Base-by-base conservation (phyloP, 2,329 filamentous ascomycete species). In the Colletotrichum gigasporum region DNA sequence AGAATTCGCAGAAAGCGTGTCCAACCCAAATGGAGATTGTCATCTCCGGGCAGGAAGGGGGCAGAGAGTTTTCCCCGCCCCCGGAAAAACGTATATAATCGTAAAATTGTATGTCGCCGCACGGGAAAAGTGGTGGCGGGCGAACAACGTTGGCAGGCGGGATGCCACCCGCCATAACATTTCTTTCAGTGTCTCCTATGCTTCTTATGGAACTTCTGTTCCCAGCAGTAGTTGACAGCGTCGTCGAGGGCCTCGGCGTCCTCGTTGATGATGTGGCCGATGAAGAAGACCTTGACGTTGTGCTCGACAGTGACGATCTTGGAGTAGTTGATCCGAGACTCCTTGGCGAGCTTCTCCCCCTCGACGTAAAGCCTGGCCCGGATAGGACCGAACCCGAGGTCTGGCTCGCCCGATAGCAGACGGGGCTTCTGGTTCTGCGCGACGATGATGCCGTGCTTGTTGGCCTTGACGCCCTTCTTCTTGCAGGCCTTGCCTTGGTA, bases 311-410 rank as follows among this genome's bases (percentile, higher is more conserved):
- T 85, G 26, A 81, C 78, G 5, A 85, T 74, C 66, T 87, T 87
- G 5, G 83, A 82, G 71, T 87, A 88, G 73, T 88, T 87, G 67
- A 87, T 79, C 5, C 86, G 81, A 11, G 86, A 88, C 65, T 84
- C 80, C 28, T 68, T 76, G 10, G 77, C 76, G 6, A 88, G 76
- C 56, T 73, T 79, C 63, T 87, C 83, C 30, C 76, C 77, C 12
- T 76, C 72, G 4, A 77, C 73, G 18, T 72, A 75, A 18, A 87
- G 79, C 1, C 77, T 71, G 41, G 85, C 76, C 26, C 74, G 74
- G 34, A 87, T 78, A 0, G 85, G 79, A 0, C 68, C 32, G 51
- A 83, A 86, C 0, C 85, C 85, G 8, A 86, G 77, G 0, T 69
- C 52, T 1, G 82, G 82, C 69, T 88, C 85, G 1, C 72, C 63